phyloP scores from a whole-genome alignment of 2,329 filamentous ascomycete species.

The Neoarthrinium moseri region DNA sequence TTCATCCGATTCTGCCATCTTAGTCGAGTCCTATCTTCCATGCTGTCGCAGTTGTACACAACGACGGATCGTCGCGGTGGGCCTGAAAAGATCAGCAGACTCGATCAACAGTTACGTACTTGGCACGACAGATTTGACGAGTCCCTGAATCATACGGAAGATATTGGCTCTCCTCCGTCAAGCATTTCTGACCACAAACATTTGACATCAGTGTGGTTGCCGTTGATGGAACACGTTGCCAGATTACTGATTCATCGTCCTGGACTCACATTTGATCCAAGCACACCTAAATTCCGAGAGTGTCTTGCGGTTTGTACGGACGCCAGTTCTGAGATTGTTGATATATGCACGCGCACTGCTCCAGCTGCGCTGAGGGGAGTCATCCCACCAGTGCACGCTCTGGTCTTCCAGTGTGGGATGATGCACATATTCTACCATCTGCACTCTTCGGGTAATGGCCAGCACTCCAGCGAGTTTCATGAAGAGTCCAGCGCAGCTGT shows the following conservation, averaged over 20 bases:
- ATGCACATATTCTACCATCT: constrained; percentile 5
- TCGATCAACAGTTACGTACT: neutral
- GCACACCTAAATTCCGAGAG: neutral
- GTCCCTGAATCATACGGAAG: neutral
- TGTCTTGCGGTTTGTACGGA: constrained; percentile 1
- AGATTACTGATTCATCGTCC: constrained; percentile 4
- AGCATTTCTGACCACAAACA: neutral
- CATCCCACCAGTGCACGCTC: neutral
- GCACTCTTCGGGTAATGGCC: no score
- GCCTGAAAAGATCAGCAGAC: constrained; percentile 1
- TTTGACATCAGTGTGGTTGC: neutral
- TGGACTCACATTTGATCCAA: constrained; percentile 2
- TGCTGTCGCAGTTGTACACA: constrained; percentile 5
- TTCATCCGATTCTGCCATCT: neutral
- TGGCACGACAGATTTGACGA: constrained; percentile 1
- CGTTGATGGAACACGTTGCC: neutral
- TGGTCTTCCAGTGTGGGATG: constrained; percentile 2
- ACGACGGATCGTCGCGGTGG: constrained; percentile 6
- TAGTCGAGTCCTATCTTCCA: neutral
- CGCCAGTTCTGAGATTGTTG: neutral
- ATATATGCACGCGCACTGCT: neutral
- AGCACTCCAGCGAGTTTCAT: no score
- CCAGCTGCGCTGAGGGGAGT: neutral
- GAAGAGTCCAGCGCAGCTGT: no score
- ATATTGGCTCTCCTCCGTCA: neutral